A percentile compares a stretch with the other conserved stretches of the same genome.
Evolutionary conservation across 305 asterid species (phyloP).

Genomic region (Andrographis paniculata): DNA sequence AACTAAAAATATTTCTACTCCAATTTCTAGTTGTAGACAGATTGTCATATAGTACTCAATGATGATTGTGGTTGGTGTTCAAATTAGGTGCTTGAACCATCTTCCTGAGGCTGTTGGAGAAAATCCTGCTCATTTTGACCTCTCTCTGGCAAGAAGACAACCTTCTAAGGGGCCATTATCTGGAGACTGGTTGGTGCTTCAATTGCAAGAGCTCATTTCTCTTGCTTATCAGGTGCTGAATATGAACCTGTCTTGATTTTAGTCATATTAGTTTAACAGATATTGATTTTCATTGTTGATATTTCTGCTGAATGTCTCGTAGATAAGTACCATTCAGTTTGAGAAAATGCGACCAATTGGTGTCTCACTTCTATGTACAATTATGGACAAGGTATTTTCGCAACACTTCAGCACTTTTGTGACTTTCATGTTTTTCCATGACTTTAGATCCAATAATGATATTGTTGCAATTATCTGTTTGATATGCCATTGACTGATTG

Average conservation of each 20-base stretch:
- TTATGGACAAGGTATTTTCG: slow-evolving; percentile 82
- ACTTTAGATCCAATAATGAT: slow-evolving; percentile 3
- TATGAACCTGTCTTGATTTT: slow-evolving; percentile 17
- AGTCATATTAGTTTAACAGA: slow-evolving; percentile 14
- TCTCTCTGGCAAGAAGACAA: slow-evolving; percentile 61
- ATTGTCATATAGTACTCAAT: slow-evolving; percentile 13
- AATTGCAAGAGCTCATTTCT: slow-evolving; percentile 89
- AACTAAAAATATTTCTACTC: too few species aligned
- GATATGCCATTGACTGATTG: too few species aligned
- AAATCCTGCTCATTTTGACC: slow-evolving; percentile 85
- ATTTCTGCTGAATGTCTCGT: slow-evolving; percentile 23
- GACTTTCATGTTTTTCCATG: slow-evolving; percentile 10
- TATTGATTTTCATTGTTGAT: slow-evolving; percentile 11
- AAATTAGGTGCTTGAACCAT: slow-evolving; percentile 83
- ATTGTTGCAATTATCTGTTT: slow-evolving; percentile 10
- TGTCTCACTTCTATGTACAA: slow-evolving; percentile 71
- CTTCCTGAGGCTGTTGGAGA: slow-evolving; percentile 96
- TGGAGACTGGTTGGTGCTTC: slow-evolving; percentile 88
- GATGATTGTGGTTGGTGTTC: slow-evolving; percentile 20
- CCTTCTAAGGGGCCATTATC: slow-evolving; percentile 36
- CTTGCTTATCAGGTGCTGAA: slow-evolving; percentile 95
- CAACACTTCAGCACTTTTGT: slow-evolving; percentile 10
- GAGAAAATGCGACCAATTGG: slow-evolving; percentile 94
- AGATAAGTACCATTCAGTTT: slow-evolving; percentile 99
- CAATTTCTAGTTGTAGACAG: slow-evolving; percentile 14